Conservation (phyloP, 1,139 yeast genomes). For the Saccharomycopsis crataegensis region DNA sequence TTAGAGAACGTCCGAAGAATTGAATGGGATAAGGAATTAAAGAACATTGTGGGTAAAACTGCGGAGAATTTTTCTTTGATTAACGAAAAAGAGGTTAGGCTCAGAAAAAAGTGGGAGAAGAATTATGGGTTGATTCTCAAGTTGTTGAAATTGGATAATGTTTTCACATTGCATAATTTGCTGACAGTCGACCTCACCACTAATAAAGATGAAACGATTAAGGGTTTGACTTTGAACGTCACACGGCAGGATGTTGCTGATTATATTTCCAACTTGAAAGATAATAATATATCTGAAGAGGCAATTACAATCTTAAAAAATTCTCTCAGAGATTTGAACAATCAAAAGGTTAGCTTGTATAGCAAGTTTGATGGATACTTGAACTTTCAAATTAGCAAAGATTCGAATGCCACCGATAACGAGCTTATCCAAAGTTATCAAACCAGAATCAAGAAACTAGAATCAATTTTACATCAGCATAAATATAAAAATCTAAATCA, state of each 20-base stretch:
- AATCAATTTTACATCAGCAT: slow-evolving; percentile 58
- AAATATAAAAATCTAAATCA: slow-evolving; percentile 49
- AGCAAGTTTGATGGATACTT: slow-evolving; percentile 14
- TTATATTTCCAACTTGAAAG: slow-evolving; percentile 31
- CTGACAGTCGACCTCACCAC: slow-evolving; percentile 39
- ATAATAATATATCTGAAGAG: slow-evolving; percentile 26
- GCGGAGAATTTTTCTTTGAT: slow-evolving; percentile 54
- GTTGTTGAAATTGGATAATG: slow-evolving; percentile 28
- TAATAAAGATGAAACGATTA: slow-evolving; percentile 25
- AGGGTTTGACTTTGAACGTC: slow-evolving; percentile 22
- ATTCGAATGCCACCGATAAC: slow-evolving; percentile 28
- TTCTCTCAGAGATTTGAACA: slow-evolving; percentile 8
- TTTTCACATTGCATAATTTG: slow-evolving; percentile 27
- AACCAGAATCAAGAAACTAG: slow-evolving; percentile 54
- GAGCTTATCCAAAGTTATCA: slow-evolving; percentile 49
- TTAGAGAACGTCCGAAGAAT: slow-evolving; percentile 64
- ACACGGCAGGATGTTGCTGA: slow-evolving; percentile 28
- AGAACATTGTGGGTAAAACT: slow-evolving; percentile 41
- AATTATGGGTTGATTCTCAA: slow-evolving; percentile 46
- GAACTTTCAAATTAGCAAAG: slow-evolving; percentile 8
- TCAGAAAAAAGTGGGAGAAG: slow-evolving; percentile 56
- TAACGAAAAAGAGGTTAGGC: slow-evolving; percentile 49
- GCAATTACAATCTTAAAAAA: slow-evolving; percentile 23
- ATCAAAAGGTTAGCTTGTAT: slow-evolving; percentile 11
- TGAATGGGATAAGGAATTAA: slow-evolving; percentile 57